Conservation (phyloP, 345 rosid species). For the Syzygium aromaticum region DNA sequence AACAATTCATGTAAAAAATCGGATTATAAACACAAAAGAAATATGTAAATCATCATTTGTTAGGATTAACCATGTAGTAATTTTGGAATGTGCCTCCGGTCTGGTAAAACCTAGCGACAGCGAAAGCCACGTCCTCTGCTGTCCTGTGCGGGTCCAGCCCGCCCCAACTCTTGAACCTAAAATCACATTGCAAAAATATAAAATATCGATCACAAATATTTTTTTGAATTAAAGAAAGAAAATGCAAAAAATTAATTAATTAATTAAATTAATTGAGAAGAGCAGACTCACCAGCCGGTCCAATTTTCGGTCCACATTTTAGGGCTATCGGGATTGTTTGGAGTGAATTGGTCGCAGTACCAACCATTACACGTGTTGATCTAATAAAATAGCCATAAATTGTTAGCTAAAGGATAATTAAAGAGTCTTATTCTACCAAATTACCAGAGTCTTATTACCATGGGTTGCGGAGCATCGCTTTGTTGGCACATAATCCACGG, state of each 20-base stretch:
- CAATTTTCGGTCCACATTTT: conserved; percentile 43
- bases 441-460: no score
- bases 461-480: conserved; percentile 45
- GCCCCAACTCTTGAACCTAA: conserved; percentile 31
- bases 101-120: conserved; percentile 30
- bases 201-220: background rate
- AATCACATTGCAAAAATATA: background rate
- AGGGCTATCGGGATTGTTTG: conserved; percentile 22
- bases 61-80: conserved; percentile 22
- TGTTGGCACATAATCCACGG: conserved; percentile 93
- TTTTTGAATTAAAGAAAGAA: background rate
- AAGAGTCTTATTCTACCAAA: background rate
- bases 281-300: conserved; percentile 28
- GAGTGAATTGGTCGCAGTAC: conserved; percentile 24
- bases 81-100: conserved; percentile 27
- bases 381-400: background rate
- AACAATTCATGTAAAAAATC: background rate
- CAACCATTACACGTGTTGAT: conserved; percentile 31
- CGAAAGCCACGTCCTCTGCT: conserved; percentile 35
- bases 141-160: conserved; percentile 20
- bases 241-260: background rate
- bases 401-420: background rate
- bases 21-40: no score
- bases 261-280: background rate
- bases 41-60: background rate